Evolutionary conservation across 257 asterid genomes (phyloP).

Genomic region (Solanum rostratum): DNA sequence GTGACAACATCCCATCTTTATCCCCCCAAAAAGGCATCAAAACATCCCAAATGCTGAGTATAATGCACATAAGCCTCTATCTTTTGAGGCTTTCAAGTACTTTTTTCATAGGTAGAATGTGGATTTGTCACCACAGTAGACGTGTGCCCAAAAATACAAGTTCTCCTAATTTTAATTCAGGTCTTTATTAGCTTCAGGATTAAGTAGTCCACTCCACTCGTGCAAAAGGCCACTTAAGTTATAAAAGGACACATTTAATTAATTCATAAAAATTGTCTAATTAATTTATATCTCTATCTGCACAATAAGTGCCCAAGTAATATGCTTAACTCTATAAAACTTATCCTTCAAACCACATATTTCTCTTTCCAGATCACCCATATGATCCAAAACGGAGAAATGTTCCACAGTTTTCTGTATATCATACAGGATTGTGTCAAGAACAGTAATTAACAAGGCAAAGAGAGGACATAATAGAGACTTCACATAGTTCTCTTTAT

Average conservation of each 20-base stretch:
- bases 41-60: not conserved
- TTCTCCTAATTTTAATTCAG: not conserved
- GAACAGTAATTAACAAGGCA: not conserved
- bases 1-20: not conserved
- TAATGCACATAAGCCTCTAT: not conserved
- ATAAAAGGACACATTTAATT: not conserved
- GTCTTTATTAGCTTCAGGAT: not conserved
- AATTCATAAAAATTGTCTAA: not conserved
- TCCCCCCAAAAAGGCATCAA: not conserved
- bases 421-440: not conserved
- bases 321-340: not conserved
- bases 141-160: not conserved
- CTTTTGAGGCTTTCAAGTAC: not conserved
- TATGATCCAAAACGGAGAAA: not conserved
- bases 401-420: not conserved
- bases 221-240: not conserved
- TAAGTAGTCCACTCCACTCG: not conserved
- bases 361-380: not conserved
- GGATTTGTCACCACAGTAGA: not conserved
- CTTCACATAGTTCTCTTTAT: not conserved
- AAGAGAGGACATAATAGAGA: not conserved
- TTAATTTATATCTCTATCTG: not conserved
- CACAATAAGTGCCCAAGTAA: not conserved
- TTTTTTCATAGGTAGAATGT: not conserved
- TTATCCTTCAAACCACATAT: not conserved